Conservation (phyloP, 192 early-diverging fungal species). For the Podila clonocystis region DNA sequence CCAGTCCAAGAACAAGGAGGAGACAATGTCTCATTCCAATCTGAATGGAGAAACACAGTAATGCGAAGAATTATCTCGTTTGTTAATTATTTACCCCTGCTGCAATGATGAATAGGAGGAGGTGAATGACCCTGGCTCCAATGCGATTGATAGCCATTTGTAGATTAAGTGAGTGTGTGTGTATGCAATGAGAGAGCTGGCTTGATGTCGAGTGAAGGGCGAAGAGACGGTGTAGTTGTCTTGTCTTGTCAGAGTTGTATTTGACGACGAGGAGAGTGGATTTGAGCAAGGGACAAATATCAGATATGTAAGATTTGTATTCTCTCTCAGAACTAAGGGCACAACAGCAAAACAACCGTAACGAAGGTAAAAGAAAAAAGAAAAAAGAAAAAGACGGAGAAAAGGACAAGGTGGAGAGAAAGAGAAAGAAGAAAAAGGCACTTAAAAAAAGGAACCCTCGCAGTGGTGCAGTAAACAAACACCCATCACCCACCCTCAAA, state of each 20-base stretch:
- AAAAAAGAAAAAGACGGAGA: not conserved
- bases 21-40: no score
- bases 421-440: constrained; percentile 1
- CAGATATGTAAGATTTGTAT: no score
- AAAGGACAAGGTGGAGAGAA: not conserved
- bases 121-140: constrained; percentile 18
- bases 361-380: not conserved
- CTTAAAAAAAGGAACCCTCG: not conserved
- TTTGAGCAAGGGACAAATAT: not conserved
- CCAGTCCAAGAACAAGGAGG: no score
- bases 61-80: not conserved
- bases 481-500: no score
- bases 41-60: no score
- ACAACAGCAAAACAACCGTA: not conserved
- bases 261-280: no score
- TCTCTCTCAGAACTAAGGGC: not conserved
- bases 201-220: no score
- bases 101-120: constrained; percentile 25
- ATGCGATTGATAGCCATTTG: constrained; percentile 13
- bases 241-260: not conserved
- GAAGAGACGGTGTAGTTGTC: no score
- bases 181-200: no score
- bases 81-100: constrained; percentile 25
- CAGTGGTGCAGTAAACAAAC: no score
- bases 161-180: not conserved